phyloP scores from a whole-genome alignment of 345 rosid genomes.

The Sonneratia alba region DNA sequence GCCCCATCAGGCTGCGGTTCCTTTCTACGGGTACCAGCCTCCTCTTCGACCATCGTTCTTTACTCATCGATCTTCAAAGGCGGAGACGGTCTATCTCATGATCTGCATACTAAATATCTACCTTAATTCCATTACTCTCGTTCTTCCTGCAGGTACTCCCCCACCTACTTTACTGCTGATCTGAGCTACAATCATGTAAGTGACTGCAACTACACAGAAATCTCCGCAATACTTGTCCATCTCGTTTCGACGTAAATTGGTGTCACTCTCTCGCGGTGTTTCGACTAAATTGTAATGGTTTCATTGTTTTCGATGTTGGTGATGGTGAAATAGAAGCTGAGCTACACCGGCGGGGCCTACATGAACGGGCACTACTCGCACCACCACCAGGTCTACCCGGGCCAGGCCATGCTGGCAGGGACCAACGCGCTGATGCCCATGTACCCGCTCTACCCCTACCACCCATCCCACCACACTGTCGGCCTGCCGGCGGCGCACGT shows the following conservation, averaged over 20 bases:
- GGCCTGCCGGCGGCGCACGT: conserved; percentile 70
- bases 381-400: conserved; percentile 42
- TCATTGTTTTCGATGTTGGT: background rate
- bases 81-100: too few species aligned
- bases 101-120: too few species aligned
- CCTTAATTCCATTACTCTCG: too few species aligned
- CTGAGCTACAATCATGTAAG: conserved; percentile 66
- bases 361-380: conserved; percentile 55
- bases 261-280: too few species aligned
- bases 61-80: background rate
- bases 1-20: conserved; percentile 53
- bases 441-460: conserved; percentile 65
- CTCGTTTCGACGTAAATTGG: background rate
- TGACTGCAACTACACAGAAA: too few species aligned
- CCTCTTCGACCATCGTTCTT: background rate
- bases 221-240: background rate
- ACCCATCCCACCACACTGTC: conserved; percentile 54
- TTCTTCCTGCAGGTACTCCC: conserved; percentile 41
- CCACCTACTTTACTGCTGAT: conserved; percentile 55
- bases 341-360: conserved; percentile 64
- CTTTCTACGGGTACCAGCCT: conserved; percentile 56
- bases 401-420: conserved; percentile 53
- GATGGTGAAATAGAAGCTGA: conserved; percentile 42
- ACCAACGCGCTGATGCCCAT: conserved; percentile 72
- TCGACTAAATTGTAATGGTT: background rate